Percentiles rank a stretch among this genome's conserved stretches.
Conservation (phyloP, 2,329 filamentous ascomycete genomes). For the Sporothrix mexicana region DNA sequence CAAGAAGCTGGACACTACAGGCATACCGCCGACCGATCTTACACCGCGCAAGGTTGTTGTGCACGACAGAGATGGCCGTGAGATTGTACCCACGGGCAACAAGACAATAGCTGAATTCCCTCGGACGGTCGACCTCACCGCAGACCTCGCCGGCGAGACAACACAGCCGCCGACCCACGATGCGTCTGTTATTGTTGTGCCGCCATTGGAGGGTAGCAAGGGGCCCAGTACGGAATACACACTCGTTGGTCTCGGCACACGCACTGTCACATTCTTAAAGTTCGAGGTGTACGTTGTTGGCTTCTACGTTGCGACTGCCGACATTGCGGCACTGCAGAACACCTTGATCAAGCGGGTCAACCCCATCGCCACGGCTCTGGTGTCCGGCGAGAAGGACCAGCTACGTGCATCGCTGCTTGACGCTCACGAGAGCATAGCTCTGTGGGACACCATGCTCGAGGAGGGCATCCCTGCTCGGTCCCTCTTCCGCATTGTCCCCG, state of each 20-base stretch:
- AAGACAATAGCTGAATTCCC: constrained; percentile 81
- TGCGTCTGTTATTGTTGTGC: background rate
- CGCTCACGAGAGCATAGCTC: constrained; percentile 67
- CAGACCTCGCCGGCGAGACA: constrained; percentile 41
- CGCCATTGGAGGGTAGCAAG: background rate
- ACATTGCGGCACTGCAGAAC: constrained; percentile 80
- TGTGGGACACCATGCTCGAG: constrained; percentile 75
- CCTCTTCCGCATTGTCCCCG: constrained; percentile 82
- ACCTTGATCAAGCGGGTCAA: constrained; percentile 78
- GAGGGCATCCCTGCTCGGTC: constrained; percentile 71
- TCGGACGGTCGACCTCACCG: constrained; percentile 68
- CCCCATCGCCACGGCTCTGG: constrained; percentile 78
- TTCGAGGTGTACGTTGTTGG: constrained; percentile 96
- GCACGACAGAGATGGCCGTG: constrained; percentile 70
- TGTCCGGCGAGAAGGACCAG: constrained; percentile 78
- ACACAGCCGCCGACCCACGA: background rate
- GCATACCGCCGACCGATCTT: constrained; percentile 52
- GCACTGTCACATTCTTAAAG: constrained; percentile 85
- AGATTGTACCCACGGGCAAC: constrained; percentile 82
- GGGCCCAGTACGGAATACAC: constrained; percentile 70
- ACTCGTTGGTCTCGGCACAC: constrained; percentile 83
- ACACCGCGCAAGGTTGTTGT: constrained; percentile 64
- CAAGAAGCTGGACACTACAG: constrained; percentile 51
- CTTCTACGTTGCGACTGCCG: constrained; percentile 83
- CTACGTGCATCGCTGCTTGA: constrained; percentile 74